Evolutionary conservation across 129 eudicot genomes (phyloP).

Genomic region (carrot (Daucus carota)): DNA sequence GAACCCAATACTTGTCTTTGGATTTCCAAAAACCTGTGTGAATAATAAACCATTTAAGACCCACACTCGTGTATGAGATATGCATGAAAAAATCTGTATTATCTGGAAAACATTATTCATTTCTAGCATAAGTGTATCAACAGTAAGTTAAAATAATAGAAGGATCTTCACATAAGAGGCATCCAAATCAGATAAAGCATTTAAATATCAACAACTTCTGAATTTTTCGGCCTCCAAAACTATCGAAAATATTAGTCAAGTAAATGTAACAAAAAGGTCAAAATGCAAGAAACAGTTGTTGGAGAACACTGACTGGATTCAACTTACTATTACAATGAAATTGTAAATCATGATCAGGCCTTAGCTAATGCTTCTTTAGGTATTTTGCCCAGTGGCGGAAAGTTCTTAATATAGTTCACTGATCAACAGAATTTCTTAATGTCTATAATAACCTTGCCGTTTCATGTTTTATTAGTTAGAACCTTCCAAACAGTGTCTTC

Average conservation of each 20-base stretch:
- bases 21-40: conserved; percentile 71
- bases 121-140: background rate
- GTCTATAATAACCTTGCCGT: background rate
- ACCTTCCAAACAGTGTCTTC: background rate
- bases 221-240: background rate
- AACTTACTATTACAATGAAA: background rate
- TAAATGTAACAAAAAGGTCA: background rate
- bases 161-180: background rate
- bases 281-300: conserved; percentile 6
- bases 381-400: background rate
- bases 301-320: background rate
- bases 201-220: background rate
- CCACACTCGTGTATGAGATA: background rate
- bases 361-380: too few relatives aligned
- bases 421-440: background rate
- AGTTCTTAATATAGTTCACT: background rate
- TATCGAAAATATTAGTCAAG: background rate
- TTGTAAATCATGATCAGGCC: background rate
- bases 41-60: too few relatives aligned
- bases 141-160: background rate
- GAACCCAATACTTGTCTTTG: conserved; percentile 90
- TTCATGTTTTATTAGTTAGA: background rate
- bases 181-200: background rate
- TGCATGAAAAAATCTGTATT: background rate
- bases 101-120: background rate